Percentiles rank a stretch among this genome's conserved stretches.
phyloP scores from a whole-genome alignment of 2,329 filamentous ascomycete species.

The Aspergillus ustus region DNA sequence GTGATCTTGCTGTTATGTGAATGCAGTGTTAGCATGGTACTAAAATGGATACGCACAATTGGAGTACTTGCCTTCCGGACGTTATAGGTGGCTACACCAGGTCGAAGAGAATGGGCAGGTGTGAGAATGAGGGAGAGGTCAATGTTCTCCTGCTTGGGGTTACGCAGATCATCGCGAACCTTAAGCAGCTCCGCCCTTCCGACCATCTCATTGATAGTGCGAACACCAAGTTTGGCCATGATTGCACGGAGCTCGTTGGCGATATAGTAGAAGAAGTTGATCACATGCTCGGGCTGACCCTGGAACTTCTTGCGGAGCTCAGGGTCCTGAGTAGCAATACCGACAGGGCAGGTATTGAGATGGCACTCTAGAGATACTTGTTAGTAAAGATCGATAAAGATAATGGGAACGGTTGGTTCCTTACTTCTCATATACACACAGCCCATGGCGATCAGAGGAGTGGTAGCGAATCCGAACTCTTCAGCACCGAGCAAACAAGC shows the following conservation, averaged over 20 bases:
- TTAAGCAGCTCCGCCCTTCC: conserved; percentile 85
- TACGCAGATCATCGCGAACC: conserved; percentile 86
- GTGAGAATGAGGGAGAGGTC: conserved; percentile 91
- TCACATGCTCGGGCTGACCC: conserved; percentile 92
- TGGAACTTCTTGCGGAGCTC: conserved; percentile 91
- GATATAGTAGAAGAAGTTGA: conserved; percentile 99
- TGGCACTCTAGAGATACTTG: conserved; percentile 31
- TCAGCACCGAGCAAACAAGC: conserved; percentile 96
- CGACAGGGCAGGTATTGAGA: conserved; percentile 82
- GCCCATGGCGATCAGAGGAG: conserved; percentile 93
- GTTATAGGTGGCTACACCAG: conserved; percentile 94
- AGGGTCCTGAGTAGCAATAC: conserved; percentile 95
- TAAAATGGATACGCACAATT: too few relatives aligned
- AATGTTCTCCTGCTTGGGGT: conserved; percentile 87
- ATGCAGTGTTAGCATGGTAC: too few relatives aligned
- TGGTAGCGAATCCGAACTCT: conserved; percentile 95
- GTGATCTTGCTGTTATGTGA: conserved; percentile 71
- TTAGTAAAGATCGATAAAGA: background rate
- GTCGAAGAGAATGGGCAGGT: conserved; percentile 92
- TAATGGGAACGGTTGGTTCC: background rate
- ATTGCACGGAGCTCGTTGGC: conserved; percentile 95
- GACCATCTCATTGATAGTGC: conserved; percentile 97
- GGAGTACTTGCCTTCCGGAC: conserved; percentile 68
- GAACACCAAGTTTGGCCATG: conserved; percentile 94
- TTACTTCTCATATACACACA: conserved; percentile 82